Evolutionary conservation across 2,329 filamentous ascomycete genomes (phyloP).

Genomic region (Penicillium sp.): DNA sequence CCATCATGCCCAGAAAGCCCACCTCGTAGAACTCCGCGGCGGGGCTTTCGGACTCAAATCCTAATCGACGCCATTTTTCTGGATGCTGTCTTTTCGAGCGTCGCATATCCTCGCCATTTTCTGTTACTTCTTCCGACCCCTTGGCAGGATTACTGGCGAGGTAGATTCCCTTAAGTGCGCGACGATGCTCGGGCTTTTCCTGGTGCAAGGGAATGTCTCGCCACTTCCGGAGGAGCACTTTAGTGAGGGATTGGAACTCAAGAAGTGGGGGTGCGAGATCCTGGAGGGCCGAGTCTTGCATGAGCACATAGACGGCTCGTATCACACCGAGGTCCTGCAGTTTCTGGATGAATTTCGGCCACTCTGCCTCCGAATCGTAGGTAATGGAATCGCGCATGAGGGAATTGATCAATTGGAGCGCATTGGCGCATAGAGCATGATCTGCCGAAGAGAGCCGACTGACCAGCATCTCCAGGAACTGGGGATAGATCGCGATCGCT

Average conservation of each 20-base stretch:
- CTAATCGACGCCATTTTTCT: conserved; percentile 88
- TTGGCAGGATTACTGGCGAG: conserved; percentile 66
- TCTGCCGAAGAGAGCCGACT: conserved; percentile 89
- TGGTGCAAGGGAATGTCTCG: conserved; percentile 79
- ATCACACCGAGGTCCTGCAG: conserved; percentile 92
- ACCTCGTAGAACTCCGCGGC: conserved; percentile 79
- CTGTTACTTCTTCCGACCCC: conserved; percentile 27
- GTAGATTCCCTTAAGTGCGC: conserved; percentile 82
- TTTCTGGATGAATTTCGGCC: conserved; percentile 92
- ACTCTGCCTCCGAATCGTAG: conserved; percentile 75
- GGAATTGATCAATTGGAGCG: conserved; percentile 91
- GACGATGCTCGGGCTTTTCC: conserved; percentile 82
- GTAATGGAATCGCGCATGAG: conserved; percentile 89
- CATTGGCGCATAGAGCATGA: conserved; percentile 92
- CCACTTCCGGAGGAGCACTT: conserved; percentile 85
- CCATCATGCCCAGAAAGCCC: conserved; percentile 96
- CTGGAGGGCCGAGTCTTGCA: conserved; percentile 90
- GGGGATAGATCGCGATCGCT: conserved; percentile 83
- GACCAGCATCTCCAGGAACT: conserved; percentile 93
- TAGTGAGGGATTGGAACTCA: conserved; percentile 91
- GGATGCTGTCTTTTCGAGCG: conserved; percentile 75
- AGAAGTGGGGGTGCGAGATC: conserved; percentile 86
- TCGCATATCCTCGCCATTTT: conserved; percentile 44
- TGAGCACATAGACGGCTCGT: conserved; percentile 84
- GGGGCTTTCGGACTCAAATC: conserved; percentile 88